Evolutionary conservation across 805 yeast genomes (phyloP).

Genomic region (Blastobotrys parvus): DNA sequence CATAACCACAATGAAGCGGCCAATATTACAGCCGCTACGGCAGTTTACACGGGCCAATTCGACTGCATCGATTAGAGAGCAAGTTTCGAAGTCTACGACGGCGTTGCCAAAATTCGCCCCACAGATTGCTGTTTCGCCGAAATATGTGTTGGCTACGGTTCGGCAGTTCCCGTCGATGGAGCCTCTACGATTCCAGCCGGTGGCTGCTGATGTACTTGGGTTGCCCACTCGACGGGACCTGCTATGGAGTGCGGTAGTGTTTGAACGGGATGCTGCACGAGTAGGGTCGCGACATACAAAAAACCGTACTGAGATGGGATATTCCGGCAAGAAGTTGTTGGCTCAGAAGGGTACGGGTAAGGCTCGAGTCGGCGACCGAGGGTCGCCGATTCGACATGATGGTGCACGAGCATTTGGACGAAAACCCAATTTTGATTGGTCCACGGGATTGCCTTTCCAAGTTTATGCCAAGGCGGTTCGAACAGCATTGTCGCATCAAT

Average conservation of each 20-base stretch:
- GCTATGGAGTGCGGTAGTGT: conserved; percentile 89
- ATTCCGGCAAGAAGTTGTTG: conserved; percentile 69
- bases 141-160: conserved; percentile 65
- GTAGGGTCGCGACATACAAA: conserved; percentile 86
- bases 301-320: conserved; percentile 80
- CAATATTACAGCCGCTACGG: no score
- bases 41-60: no score
- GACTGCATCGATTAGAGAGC: no score
- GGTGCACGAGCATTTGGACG: conserved; percentile 89
- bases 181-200: conserved; percentile 70
- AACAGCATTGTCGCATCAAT: conserved; percentile 74
- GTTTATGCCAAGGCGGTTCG: conserved; percentile 70
- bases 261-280: conserved; percentile 81
- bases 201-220: conserved; percentile 61
- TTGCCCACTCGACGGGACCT: conserved; percentile 82
- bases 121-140: conserved; percentile 1
- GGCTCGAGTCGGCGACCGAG: conserved; percentile 95
- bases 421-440: conserved; percentile 82
- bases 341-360: conserved; percentile 93
- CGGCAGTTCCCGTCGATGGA: conserved; percentile 86
- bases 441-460: conserved; percentile 66
- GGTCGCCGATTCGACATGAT: conserved; percentile 83
- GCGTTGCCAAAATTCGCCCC: neutral
- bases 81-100: no score
- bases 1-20: no score